These are phyloP conservation scores for Saccharum officinarum DNA, from an alignment of 176 grass and related monocot species.

Conservation along the genomic window DNA sequence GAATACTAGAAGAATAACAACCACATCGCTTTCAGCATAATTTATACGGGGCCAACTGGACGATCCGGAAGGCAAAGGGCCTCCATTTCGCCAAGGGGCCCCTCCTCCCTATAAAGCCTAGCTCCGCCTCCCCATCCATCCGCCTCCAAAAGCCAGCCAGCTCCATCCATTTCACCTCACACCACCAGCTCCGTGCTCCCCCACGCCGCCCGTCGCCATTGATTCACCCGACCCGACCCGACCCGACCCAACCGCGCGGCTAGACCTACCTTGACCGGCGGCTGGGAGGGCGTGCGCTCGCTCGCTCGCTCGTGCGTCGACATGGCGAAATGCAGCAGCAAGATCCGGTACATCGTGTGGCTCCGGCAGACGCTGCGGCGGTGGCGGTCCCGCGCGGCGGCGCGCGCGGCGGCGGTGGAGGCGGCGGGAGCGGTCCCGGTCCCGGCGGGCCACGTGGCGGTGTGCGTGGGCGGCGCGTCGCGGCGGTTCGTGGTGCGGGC, in stretches of 20 bases:
- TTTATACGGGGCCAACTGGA: slow-evolving; percentile 25
- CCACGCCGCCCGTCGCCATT: not conserved
- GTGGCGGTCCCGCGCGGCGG: slow-evolving; percentile 66
- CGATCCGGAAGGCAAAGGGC: slow-evolving; percentile 14
- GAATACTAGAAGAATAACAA: not conserved
- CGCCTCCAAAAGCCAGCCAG: slow-evolving; percentile 21
- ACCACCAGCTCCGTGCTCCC: not conserved
- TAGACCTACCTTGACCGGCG: not conserved
- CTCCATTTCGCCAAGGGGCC: no score
- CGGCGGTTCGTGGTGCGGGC: slow-evolving; percentile 81
- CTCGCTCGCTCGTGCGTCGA: not conserved
- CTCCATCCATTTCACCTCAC: slow-evolving; percentile 7
- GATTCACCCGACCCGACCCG: not conserved
- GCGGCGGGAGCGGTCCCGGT: not conserved
- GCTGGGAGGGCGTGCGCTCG: not conserved
- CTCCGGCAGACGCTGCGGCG: slow-evolving; percentile 74
- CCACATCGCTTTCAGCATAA: slow-evolving; percentile 5
- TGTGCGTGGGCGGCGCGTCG: slow-evolving; percentile 70
- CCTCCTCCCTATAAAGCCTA: slow-evolving; percentile 37
- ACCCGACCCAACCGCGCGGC: not conserved
- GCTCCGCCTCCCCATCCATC: not conserved
- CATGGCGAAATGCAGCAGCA: slow-evolving; percentile 84
- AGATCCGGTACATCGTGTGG: slow-evolving; percentile 81
- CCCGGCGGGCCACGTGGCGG: slow-evolving; percentile 76
- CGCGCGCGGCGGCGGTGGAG: slow-evolving; percentile 12